A percentile compares a stretch with the other conserved stretches of the same genome.
These are phyloP conservation scores for Magnaporthales sp. DNA, from an alignment of 2,329 filamentous ascomycete genomes.

Conservation along the genomic window DNA sequence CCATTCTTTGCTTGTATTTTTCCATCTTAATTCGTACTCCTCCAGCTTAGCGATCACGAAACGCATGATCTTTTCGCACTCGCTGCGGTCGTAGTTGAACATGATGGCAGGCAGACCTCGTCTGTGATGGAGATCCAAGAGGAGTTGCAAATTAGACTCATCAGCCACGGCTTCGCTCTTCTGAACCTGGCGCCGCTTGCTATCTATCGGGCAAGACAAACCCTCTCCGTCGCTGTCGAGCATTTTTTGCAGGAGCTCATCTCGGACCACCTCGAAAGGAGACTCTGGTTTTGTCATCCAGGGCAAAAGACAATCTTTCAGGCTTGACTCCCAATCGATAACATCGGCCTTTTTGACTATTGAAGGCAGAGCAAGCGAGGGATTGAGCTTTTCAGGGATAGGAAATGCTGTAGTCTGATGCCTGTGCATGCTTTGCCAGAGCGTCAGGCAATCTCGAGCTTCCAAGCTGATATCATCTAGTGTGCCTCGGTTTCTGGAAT, in stretches of 20 bases:
- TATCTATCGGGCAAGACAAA: too few relatives aligned
- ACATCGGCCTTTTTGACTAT: constrained; percentile 58
- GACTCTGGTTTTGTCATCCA: constrained; percentile 50
- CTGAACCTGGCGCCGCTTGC: too few relatives aligned
- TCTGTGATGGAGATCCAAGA: constrained; percentile 50
- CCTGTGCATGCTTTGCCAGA: constrained; percentile 58
- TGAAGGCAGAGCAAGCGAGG: constrained; percentile 35
- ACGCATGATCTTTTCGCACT: constrained; percentile 52
- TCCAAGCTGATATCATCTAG: constrained; percentile 63
- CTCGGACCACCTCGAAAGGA: constrained; percentile 32
- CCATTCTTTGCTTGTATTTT: constrained; percentile 50
- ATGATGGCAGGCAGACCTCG: constrained; percentile 64
- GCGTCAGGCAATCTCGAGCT: constrained; percentile 57
- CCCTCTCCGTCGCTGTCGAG: too few relatives aligned
- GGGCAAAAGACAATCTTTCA: constrained; percentile 48
- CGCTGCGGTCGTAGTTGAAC: constrained; percentile 64
- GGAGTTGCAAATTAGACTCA: constrained; percentile 35
- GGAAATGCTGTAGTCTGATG: constrained; percentile 41
- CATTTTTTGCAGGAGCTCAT: constrained; percentile 28
- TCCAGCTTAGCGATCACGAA: constrained; percentile 43
- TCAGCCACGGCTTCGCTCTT: neutral
- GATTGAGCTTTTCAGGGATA: constrained; percentile 40
- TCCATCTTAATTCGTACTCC: constrained; percentile 41
- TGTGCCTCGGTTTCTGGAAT: constrained; percentile 43
- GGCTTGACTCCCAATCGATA: constrained; percentile 50